A percentile compares a stretch with the other conserved stretches of the same genome.
These are phyloP conservation scores for Pleurotus salmoneostramineus DNA, from an alignment of 768 basidiomycete genomes.

Conservation along the genomic window DNA sequence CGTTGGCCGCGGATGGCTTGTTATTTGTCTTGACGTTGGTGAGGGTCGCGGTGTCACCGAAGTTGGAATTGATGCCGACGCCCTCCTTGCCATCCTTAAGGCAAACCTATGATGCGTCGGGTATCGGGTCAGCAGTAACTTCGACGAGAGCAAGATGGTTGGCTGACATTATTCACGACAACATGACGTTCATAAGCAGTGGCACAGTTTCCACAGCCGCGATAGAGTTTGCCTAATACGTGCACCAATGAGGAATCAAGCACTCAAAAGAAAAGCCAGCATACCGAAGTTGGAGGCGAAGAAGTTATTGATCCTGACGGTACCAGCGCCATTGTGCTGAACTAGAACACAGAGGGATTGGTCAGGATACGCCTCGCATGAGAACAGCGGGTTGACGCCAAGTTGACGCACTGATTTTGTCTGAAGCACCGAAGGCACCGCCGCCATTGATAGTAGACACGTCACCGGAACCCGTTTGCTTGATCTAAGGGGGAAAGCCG, in stretches of 20 bases:
- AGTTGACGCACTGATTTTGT: slow-evolving; percentile 15
- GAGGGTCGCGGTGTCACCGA: slow-evolving; percentile 20
- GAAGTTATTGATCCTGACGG: slow-evolving; percentile 21
- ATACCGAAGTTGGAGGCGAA: slow-evolving; percentile 22
- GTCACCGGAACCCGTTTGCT: slow-evolving; percentile 23
- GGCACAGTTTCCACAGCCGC: slow-evolving; percentile 23
- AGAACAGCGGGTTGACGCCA: neutral
- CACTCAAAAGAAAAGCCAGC: neutral
- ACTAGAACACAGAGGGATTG: slow-evolving; percentile 7
- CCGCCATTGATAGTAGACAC: slow-evolving; percentile 23
- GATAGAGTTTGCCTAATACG: slow-evolving; percentile 20
- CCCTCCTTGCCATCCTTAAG: slow-evolving; percentile 17
- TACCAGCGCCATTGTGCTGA: slow-evolving; percentile 24
- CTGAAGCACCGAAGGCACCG: slow-evolving; percentile 20
- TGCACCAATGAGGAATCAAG: too few relatives aligned
- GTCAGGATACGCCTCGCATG: neutral
- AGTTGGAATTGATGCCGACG: slow-evolving; percentile 25
- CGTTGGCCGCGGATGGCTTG: slow-evolving; percentile 19
- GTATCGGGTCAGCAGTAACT: neutral
- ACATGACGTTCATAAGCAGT: slow-evolving; percentile 20
- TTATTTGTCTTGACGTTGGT: slow-evolving; percentile 20
- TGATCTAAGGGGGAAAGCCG: slow-evolving; percentile 12
- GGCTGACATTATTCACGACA: slow-evolving; percentile 19
- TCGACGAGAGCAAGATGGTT: neutral
- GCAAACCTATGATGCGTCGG: slow-evolving; percentile 14